Base-by-base conservation (phyloP, 2,329 filamentous ascomycete species). In the Ophiostoma tasmaniense region DNA sequence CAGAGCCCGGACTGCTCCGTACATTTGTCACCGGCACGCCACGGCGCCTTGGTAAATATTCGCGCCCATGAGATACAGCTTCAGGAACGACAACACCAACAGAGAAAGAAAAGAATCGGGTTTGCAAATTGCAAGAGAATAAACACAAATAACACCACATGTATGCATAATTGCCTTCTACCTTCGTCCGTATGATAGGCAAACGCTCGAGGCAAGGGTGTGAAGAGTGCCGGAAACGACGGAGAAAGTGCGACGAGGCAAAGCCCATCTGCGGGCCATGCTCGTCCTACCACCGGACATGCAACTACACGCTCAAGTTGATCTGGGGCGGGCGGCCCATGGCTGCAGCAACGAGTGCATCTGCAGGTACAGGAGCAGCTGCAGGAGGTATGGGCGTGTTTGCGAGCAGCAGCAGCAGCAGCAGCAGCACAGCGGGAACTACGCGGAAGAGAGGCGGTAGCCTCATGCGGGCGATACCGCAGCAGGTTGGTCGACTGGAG, bases 221-320 rank as follows among this genome's bases (percentile, higher is more conserved):
- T 59, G 67, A 70, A 22, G 70, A 70, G 67, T 71, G 70, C 35
- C 68, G 70, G 45, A 42, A 50, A 17, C 70, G 70, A 45, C 70
- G 67, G 35, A 64, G 68, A 14, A 71, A 71, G 62, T 71, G 70
- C 28, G 70, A 71, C 25, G 67, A 71, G 68, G n/a, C 28, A 2
- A 67, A 67, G 69, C 70, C 70, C 20, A 42, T 14, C 3, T 71
- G 70, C 61, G 68, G 70, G 6, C 65, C 35, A 37, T 71, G 70
- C 66, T 30, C 10, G 2, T 30, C 22, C 14, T 42, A 30, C 5
- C 37, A 39, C n/a, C 68, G 68, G 39, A n/a, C 13, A n/a, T 71
- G 70, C 52, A 25, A 62, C 3, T 71, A 71, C 33, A 69, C 67
- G 42, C 67, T 71, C 39, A 68, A 71, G 62, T 45, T 71, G 22